Evolutionary conservation across 306 rosid genomes (phyloP).

Genomic region (Lupinus albus): DNA sequence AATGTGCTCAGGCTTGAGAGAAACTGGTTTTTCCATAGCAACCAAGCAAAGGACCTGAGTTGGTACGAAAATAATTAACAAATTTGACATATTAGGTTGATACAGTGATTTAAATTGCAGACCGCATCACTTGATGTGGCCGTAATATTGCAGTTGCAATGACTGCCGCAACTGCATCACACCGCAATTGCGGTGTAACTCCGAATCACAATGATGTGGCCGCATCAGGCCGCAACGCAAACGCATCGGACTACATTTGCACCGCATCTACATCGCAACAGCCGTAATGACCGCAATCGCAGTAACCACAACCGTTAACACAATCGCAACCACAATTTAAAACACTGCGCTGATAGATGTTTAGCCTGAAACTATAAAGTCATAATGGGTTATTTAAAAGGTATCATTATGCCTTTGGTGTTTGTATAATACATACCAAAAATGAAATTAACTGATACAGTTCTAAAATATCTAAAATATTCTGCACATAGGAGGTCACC

Average conservation of each 20-base stretch:
- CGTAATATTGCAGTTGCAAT: too few species aligned
- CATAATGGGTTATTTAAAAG: background rate
- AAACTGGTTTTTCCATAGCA: slow-evolving; percentile 89
- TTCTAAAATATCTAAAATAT: background rate
- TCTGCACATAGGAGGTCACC: slow-evolving; percentile 5
- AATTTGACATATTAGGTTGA: slow-evolving; percentile 19
- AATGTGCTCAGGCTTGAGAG: slow-evolving; percentile 86
- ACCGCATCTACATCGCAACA: too few species aligned
- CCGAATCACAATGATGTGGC: too few species aligned
- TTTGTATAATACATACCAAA: background rate
- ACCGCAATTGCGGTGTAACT: too few species aligned
- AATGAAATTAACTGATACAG: background rate
- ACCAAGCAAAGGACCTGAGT: slow-evolving; percentile 80
- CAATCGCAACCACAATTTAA: too few species aligned
- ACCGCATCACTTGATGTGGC: too few species aligned
- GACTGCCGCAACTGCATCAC: too few species aligned
- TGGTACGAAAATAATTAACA: slow-evolving; percentile 30
- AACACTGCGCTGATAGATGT: slow-evolving; percentile 4
- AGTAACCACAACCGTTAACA: too few species aligned
- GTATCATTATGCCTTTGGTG: background rate
- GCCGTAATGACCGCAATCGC: too few species aligned
- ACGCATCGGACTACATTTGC: too few species aligned
- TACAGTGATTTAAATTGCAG: too few species aligned
- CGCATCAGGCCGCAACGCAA: too few species aligned
- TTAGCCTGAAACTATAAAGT: background rate